These are phyloP conservation scores for Sarocladium oryzae DNA, from an alignment of 2,329 filamentous ascomycete genomes.

Conservation along the genomic window DNA sequence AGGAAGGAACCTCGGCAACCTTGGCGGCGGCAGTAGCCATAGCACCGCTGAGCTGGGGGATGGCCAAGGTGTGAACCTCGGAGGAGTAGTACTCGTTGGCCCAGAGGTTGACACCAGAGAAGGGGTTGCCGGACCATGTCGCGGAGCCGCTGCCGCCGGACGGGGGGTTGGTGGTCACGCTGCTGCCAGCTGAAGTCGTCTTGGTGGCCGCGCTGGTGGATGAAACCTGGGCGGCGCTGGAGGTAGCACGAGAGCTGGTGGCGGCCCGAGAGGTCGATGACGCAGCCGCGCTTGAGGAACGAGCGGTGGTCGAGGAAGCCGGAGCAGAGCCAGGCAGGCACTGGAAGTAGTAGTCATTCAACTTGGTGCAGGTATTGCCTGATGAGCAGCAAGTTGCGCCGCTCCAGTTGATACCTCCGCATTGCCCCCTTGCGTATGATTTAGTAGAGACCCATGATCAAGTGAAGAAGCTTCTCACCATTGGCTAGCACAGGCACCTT, in stretches of 20 bases:
- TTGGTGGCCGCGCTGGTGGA: slow-evolving; percentile 41
- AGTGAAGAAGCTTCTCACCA: not conserved
- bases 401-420: slow-evolving; percentile 15
- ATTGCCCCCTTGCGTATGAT: slow-evolving; percentile 1
- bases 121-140: slow-evolving; percentile 48
- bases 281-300: slow-evolving; percentile 69
- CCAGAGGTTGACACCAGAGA: slow-evolving; percentile 42
- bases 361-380: slow-evolving; percentile 14
- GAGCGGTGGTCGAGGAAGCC: slow-evolving; percentile 68
- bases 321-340: slow-evolving; percentile 8
- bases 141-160: slow-evolving; percentile 28
- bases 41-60: slow-evolving; percentile 54
- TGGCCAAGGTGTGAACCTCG: slow-evolving; percentile 48
- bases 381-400: slow-evolving; percentile 16
- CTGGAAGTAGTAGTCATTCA: slow-evolving; percentile 17
- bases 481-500: not conserved
- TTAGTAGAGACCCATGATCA: not conserved
- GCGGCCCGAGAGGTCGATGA: slow-evolving; percentile 15
- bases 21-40: slow-evolving; percentile 44
- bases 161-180: slow-evolving; percentile 18
- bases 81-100: slow-evolving; percentile 50
- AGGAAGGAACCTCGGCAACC: slow-evolving; percentile 46
- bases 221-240: not conserved
- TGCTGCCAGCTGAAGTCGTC: slow-evolving; percentile 16
- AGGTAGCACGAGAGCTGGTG: slow-evolving; percentile 12